Evolutionary conservation across 106 monocot species (phyloP).

Genomic region (Dioscorea alata): DNA sequence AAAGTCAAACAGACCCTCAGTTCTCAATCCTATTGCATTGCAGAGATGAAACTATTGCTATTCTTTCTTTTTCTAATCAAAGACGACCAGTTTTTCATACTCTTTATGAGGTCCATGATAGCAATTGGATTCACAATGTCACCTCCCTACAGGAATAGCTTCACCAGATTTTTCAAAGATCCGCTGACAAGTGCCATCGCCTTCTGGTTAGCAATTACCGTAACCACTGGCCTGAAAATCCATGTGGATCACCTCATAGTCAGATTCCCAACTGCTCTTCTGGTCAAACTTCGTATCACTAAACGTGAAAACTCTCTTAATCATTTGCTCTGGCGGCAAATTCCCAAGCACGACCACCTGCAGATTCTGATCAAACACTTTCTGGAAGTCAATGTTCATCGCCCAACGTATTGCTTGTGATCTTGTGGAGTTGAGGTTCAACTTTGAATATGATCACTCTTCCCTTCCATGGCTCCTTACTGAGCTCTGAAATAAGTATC

Average conservation of each 20-base stretch:
- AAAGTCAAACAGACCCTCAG: no score
- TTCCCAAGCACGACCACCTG: slow-evolving; percentile 22
- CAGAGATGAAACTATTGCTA: no score
- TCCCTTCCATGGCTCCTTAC: slow-evolving; percentile 75
- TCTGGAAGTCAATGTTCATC: slow-evolving; percentile 44
- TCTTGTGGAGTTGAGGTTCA: slow-evolving; percentile 31
- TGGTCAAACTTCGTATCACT: slow-evolving; percentile 80
- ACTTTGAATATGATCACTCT: slow-evolving; percentile 55
- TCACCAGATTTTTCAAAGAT: slow-evolving; percentile 21
- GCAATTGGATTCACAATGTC: not conserved
- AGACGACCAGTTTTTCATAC: no score
- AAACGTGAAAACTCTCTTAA: slow-evolving; percentile 67
- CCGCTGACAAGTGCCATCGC: slow-evolving; percentile 28
- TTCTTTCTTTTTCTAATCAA: no score
- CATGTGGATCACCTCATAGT: slow-evolving; percentile 5
- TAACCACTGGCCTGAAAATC: slow-evolving; percentile 14
- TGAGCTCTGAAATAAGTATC: slow-evolving; percentile 55
- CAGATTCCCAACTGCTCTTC: slow-evolving; percentile 2
- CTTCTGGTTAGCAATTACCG: slow-evolving; percentile 15
- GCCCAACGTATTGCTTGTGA: slow-evolving; percentile 40
- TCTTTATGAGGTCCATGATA: no score
- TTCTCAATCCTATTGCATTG: no score
- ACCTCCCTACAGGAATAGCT: slow-evolving; percentile 20
- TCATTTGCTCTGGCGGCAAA: slow-evolving; percentile 40
- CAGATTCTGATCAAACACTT: slow-evolving; percentile 47